phyloP scores from a whole-genome alignment of 208 protist species.

The Trichomonas tenax region DNA sequence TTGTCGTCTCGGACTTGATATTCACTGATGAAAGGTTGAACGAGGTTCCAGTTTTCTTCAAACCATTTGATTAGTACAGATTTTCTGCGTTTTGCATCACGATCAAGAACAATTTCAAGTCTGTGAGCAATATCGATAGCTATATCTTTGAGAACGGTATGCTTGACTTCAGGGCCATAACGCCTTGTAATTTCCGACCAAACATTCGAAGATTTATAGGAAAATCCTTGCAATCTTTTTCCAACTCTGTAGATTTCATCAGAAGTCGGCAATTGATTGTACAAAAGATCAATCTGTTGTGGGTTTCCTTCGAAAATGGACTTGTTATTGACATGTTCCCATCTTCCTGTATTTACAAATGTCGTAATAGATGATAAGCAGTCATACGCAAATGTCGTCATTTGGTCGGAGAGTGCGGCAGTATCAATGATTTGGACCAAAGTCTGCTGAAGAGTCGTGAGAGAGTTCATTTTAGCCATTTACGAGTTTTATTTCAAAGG shows the following conservation, averaged over 20 bases:
- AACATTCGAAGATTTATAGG: neutral
- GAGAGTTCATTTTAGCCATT: neutral
- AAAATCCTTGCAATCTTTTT: neutral
- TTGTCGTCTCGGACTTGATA: neutral
- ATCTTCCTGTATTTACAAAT: neutral
- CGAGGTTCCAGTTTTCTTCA: neutral
- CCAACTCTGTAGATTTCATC: neutral
- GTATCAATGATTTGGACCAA: neutral
- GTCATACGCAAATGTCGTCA: neutral
- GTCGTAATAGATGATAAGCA: neutral
- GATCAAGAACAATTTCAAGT: neutral
- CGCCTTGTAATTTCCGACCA: neutral
- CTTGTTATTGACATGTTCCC: neutral
- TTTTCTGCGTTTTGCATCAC: constrained; percentile 16
- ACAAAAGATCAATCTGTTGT: neutral
- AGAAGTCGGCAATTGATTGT: neutral
- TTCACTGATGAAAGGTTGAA: neutral
- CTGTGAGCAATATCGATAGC: neutral
- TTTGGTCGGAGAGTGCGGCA: neutral
- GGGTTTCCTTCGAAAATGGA: neutral
- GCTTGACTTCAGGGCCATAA: neutral
- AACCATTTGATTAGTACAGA: neutral
- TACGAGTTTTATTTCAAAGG: no score
- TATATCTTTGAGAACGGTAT: neutral
- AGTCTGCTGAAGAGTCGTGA: neutral